Base-by-base conservation (phyloP, 345 rosid species). In the Cardamine chenopodiifolia region DNA sequence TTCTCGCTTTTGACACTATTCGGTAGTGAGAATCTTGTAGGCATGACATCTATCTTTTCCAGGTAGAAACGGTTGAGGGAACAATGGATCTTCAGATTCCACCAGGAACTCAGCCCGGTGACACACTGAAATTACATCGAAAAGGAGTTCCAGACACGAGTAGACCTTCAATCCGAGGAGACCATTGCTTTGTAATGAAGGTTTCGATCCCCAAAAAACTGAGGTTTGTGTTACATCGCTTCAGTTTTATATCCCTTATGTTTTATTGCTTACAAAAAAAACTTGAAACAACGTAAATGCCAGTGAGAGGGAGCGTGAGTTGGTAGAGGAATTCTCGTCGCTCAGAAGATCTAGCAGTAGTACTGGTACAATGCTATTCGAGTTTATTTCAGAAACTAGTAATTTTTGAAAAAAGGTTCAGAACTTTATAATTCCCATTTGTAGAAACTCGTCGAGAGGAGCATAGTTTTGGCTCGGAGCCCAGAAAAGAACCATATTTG, bases 51-150 rank as follows among this genome's bases (percentile, higher is more conserved):
- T 54, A 68, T 19, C 19, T 63, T 32, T 76, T 39, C 60, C 85
- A 94, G 98, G 98, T 94, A 58, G 91, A 91, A 75, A 94, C 98
- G 17, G 87, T 91, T 20, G 93, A 87, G 68, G 98, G 98, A 52
- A 69, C 79, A 72, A 84, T 74, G 84, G 89, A 88, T 76, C 92
- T 91, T 76, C 74, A 59, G 57, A 87, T 94, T 74, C 97, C 96
- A 34, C 31, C 86, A 6, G 98, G 97, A 64, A 83, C 83, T 80
- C 97, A 94, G 86, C 92, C 96, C 34, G 97, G 97, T 5, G 96
- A 87, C 62, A 78, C 83, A 14, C 61, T 94, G 70, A 94, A 79
- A 71, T 78, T 94, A 72, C 18, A 61, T 44, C 54, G 71, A 18
- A 81, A 89, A 88, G 98, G 98, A 52, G 92, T 91, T 80, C 97